Conservation (phyloP, 176 grass and related monocot species). For the Oryza meridionalis region DNA sequence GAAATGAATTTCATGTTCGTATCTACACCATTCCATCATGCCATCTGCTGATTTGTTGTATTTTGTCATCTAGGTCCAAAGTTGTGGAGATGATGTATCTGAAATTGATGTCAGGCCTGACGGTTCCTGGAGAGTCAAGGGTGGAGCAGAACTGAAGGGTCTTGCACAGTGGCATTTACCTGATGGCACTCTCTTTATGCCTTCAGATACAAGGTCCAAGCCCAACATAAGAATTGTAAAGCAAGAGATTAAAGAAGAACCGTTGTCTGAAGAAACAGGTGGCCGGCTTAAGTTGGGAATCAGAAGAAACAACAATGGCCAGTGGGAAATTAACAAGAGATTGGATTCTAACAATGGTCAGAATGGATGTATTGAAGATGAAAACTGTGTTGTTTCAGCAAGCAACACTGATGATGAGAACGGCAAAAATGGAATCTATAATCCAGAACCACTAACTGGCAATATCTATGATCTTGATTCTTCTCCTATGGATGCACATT, state of each 20-base stretch:
- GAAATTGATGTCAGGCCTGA: slow-evolving; percentile 87
- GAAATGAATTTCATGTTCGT: slow-evolving; percentile 11
- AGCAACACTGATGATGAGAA: slow-evolving; percentile 33
- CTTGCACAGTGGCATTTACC: slow-evolving; percentile 86
- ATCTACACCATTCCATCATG: slow-evolving; percentile 14
- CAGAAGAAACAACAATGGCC: slow-evolving; percentile 46
- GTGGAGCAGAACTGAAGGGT: slow-evolving; percentile 51
- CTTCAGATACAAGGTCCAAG: slow-evolving; percentile 35
- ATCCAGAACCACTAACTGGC: slow-evolving; percentile 37
- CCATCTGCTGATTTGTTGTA: slow-evolving; percentile 40
- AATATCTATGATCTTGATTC: slow-evolving; percentile 53
- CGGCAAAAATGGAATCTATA: slow-evolving; percentile 29
- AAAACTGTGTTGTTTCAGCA: slow-evolving; percentile 32
- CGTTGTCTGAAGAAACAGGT: slow-evolving; percentile 25
- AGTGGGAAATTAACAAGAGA: slow-evolving; percentile 55
- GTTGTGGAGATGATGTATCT: slow-evolving; percentile 64
- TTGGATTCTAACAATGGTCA: slow-evolving; percentile 30
- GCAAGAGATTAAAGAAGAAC: slow-evolving; percentile 58
- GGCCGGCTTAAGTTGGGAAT: slow-evolving; percentile 60
- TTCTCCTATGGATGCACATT: slow-evolving; percentile 43
- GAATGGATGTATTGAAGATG: slow-evolving; percentile 28
- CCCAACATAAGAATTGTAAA: slow-evolving; percentile 34
- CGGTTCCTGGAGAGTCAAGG: slow-evolving; percentile 86
- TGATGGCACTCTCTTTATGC: slow-evolving; percentile 69
- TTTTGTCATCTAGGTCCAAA: slow-evolving; percentile 65